A percentile compares a stretch with the other conserved stretches of the same genome.
Evolutionary conservation across 768 basidiomycete genomes (phyloP).

Genomic region (Xerocomellus dryophilus): DNA sequence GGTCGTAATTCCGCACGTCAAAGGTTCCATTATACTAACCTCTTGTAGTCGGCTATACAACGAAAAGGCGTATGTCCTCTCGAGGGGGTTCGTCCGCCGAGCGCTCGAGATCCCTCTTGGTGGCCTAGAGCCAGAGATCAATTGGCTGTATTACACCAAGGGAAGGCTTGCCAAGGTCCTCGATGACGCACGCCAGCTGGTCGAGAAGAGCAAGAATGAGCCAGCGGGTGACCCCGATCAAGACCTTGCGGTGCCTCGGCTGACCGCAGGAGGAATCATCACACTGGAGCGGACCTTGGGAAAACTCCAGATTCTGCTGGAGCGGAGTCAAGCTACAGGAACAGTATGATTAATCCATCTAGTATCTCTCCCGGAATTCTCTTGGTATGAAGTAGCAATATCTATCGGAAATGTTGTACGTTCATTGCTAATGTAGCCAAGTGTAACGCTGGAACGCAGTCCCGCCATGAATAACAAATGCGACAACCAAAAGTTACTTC

Average conservation of each 20-base stretch:
- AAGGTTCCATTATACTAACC: neutral
- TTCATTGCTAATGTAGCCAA: constrained; percentile 23
- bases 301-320: constrained; percentile 53
- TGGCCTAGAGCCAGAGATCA: constrained; percentile 68
- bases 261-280: constrained; percentile 78
- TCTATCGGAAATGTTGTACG: constrained; percentile 29
- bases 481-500: neutral
- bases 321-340: constrained; percentile 13
- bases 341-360: constrained; percentile 16
- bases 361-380: constrained; percentile 13
- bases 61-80: constrained; percentile 90
- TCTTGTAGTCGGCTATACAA: constrained; percentile 78
- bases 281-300: constrained; percentile 70
- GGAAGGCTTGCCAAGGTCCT: constrained; percentile 70
- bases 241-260: constrained; percentile 64
- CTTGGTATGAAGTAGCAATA: constrained; percentile 23
- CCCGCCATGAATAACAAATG: neutral
- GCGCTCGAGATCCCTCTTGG: constrained; percentile 79
- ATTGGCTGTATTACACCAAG: constrained; percentile 65
- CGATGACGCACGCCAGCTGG: constrained; percentile 54
- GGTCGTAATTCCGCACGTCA: constrained; percentile 39
- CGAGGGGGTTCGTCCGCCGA: constrained; percentile 85
- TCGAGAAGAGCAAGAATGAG: constrained; percentile 61
- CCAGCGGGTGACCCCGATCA: constrained; percentile 25
- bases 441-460: constrained; percentile 4